Evolutionary conservation across 768 basidiomycete species (phyloP).

Genomic region (Plicaturopsis crispa): DNA sequence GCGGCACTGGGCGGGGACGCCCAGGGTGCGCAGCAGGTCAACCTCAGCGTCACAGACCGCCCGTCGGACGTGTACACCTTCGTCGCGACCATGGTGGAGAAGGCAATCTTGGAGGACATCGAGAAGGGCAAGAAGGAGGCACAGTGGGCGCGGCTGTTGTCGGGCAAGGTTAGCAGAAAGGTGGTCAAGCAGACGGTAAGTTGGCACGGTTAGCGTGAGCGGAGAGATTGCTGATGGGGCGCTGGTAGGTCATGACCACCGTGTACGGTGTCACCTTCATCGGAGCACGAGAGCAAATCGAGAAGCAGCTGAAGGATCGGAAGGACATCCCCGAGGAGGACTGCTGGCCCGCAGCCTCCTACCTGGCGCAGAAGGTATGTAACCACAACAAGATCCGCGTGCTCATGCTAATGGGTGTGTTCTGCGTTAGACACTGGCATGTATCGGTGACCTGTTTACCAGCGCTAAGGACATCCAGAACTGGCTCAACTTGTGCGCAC

Average conservation of each 20-base stretch:
- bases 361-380: slow-evolving; percentile 69
- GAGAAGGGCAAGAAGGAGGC: slow-evolving; percentile 36
- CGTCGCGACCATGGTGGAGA: slow-evolving; percentile 82
- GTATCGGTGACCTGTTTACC: slow-evolving; percentile 90
- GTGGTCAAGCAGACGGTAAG: slow-evolving; percentile 95
- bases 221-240: neutral
- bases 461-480: slow-evolving; percentile 87
- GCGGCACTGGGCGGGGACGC: slow-evolving; percentile 94
- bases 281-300: slow-evolving; percentile 93
- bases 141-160: slow-evolving; percentile 51
- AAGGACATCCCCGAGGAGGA: slow-evolving; percentile 65
- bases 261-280: slow-evolving; percentile 97
- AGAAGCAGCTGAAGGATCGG: slow-evolving; percentile 75
- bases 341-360: slow-evolving; percentile 68
- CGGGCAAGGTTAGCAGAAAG: slow-evolving; percentile 82
- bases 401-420: too few relatives aligned
- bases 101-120: slow-evolving; percentile 49
- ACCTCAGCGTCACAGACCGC: slow-evolving; percentile 72
- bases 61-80: slow-evolving; percentile 95
- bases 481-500: slow-evolving; percentile 82
- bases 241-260: slow-evolving; percentile 86
- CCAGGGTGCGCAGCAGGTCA: slow-evolving; percentile 87
- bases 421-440: slow-evolving; percentile 47
- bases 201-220: slow-evolving; percentile 5
- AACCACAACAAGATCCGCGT: neutral